phyloP scores from a whole-genome alignment of 805 yeast genomes.

The Suhomyces faveliae region DNA sequence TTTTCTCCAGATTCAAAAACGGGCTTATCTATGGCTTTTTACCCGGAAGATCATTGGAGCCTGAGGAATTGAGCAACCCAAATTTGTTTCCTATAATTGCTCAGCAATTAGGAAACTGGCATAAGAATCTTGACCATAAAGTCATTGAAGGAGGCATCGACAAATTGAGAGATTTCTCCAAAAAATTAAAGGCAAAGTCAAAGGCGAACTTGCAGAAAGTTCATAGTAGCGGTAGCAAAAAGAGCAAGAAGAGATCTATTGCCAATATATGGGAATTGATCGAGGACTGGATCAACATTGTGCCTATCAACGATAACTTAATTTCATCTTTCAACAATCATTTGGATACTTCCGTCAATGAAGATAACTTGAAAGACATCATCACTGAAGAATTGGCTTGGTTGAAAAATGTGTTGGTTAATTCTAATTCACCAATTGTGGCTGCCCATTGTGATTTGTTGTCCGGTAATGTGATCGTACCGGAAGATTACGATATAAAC shows the following conservation, averaged over 20 bases:
- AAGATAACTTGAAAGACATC: constrained; percentile 33
- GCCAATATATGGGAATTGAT: constrained; percentile 60
- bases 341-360: constrained; percentile 17
- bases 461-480: constrained; percentile 70
- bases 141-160: constrained; percentile 48
- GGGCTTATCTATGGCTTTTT: constrained; percentile 72
- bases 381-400: constrained; percentile 54
- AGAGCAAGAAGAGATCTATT: constrained; percentile 28
- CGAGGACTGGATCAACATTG: constrained; percentile 58
- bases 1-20: constrained; percentile 66
- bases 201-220: constrained; percentile 1
- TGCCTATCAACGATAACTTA: constrained; percentile 50
- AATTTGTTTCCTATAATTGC: constrained; percentile 58
- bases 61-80: constrained; percentile 50
- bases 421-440: constrained; percentile 51
- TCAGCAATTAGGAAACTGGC: constrained; percentile 70
- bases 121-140: constrained; percentile 44
- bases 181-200: constrained; percentile 11
- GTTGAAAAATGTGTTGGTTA: constrained; percentile 43
- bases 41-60: constrained; percentile 59
- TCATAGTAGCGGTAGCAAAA: constrained; percentile 12
- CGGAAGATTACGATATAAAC: constrained; percentile 30
- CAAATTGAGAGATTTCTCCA: constrained; percentile 33
- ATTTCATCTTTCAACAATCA: constrained; percentile 37
- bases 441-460: constrained; percentile 70